Evolutionary conservation across 116 monocot genomes (phyloP), one percentile per base, ranked within the genome.

Genomic region (Iris pallida): DNA sequence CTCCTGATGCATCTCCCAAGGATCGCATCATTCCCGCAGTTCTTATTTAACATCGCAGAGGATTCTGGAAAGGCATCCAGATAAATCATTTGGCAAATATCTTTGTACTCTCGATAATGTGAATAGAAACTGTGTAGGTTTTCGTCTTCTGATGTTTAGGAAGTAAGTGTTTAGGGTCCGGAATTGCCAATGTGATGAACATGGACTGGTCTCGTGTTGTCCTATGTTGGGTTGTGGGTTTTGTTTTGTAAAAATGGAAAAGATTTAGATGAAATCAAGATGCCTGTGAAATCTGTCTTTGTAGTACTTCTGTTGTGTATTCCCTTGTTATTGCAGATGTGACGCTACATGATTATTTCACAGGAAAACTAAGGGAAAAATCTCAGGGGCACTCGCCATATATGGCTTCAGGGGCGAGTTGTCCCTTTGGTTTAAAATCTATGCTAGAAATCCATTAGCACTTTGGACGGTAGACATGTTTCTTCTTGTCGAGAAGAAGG

Each of bases 21-120:
- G 55, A 79, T 83, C 10, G 71, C 79, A 1, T 83, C 83, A 12
- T 16, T 75, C 45, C 83, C 79, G 6, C 71, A 83, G 9, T 76
- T 83, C 79, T 72, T 83, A 55, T 75, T 55, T 41, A 63, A 70
- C 42, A 66, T 74, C 12, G 30, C 15, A 7, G 70, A 76, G 52
- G 45, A 68, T 45, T 41, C 60, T 30, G 68, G 62, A 12, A 68
- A 75, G 9, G 45, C 46, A 17, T 53, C 75, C 30, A 68, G 68
- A 19, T 49, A 61, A 62, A n/a, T 14, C 14, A 17, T 47, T 15
- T 7, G 6, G 0, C 18, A 1, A 4, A 8, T 65, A 57, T 57
- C 49, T 65, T 0, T 48, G 5, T 49, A 11, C 49, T 3, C 17
- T 18, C 7, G 9, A 16, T 11, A 17, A 4, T 65, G 49, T 65